Evolutionary conservation across 257 asterid genomes (phyloP), one percentile per base, ranked within the genome.

Genomic region (Cinchona pubescens): DNA sequence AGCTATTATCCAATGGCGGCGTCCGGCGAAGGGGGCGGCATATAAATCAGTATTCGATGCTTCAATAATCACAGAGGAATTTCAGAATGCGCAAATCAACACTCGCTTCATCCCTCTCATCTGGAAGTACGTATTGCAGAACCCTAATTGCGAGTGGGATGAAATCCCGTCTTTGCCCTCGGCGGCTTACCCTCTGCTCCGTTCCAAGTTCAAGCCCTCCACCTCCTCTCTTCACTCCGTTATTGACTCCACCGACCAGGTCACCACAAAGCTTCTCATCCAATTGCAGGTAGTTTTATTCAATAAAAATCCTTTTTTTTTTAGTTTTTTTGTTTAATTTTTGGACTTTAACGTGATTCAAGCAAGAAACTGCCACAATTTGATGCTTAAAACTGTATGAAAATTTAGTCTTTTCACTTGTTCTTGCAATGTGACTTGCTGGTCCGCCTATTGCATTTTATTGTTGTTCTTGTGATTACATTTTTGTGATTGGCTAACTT

Each of bases 181-280:
- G 0, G 87, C 86, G 3, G 96, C 93, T 69, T 95, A 95, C 86
- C 29, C 80, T 49, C 78, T 95, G 79, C 97, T 92, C 81, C 62
- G 58, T 34, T 87, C 98, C 79, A 92, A 87, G 79, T 95, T 87
- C 92, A 91, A 63, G 70, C 78, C 92, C 58, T 82, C 80, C 78
- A 81, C 98, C 66, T 87, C 99, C 71, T 80, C 87, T 61, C 76
- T 95, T 65, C 93, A 90, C 76, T 79, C 98, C 67, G 94, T 89
- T 73, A 42, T 86, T 2, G 82, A 92, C 71, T 95, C 99, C 16
- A 67, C 81, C 0, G 99, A 95, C 75, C 84, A 83, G 67, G 96
- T 91, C 80, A 95, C 99, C 83, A 95, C 99, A 30, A 95, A 95
- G 88, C 96, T 95, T 74, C 92, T 95, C 79, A 87, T 95, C 87